These are phyloP conservation scores for Ophiostoma pallidulum DNA, from an alignment of 2,329 filamentous ascomycete species.

Conservation along the genomic window DNA sequence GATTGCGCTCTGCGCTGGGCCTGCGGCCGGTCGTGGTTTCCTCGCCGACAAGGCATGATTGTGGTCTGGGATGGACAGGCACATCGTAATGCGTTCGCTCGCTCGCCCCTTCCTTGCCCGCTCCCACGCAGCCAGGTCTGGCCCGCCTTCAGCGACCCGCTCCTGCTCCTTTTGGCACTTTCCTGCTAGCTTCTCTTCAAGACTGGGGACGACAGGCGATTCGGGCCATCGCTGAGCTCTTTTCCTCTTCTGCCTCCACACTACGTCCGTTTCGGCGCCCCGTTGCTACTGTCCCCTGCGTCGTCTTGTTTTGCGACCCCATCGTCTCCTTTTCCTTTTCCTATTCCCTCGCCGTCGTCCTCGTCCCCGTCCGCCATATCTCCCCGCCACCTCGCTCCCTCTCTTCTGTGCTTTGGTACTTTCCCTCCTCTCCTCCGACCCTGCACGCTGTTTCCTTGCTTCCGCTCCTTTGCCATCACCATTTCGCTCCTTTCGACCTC, in stretches of 20 bases:
- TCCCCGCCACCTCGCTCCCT: not conserved
- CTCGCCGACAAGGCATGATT: no score
- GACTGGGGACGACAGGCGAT: no score
- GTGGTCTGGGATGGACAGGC: no score
- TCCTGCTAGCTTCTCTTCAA: not conserved
- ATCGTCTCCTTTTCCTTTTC: not conserved
- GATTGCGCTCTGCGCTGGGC: not conserved
- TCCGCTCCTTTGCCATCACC: not conserved
- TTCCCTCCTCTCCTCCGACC: not conserved
- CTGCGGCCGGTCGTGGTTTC: not conserved
- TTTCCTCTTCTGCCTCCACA: conserved; percentile 3
- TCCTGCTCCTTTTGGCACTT: conserved; percentile 1
- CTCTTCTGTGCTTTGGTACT: not conserved
- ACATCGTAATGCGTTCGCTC: no score
- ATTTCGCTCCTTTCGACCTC: not conserved
- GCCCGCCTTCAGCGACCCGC: not conserved
- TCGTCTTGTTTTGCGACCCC: not conserved
- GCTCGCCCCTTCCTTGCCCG: no score
- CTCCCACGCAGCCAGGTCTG: not conserved
- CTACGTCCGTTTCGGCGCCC: not conserved
- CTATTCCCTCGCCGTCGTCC: not conserved
- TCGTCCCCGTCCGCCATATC: no score
- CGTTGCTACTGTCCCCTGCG: not conserved
- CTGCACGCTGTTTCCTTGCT: not conserved
- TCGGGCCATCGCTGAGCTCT: not conserved